Conservation (phyloP, 2,329 filamentous ascomycete genomes). For the Phaeosphaeria sp. region DNA sequence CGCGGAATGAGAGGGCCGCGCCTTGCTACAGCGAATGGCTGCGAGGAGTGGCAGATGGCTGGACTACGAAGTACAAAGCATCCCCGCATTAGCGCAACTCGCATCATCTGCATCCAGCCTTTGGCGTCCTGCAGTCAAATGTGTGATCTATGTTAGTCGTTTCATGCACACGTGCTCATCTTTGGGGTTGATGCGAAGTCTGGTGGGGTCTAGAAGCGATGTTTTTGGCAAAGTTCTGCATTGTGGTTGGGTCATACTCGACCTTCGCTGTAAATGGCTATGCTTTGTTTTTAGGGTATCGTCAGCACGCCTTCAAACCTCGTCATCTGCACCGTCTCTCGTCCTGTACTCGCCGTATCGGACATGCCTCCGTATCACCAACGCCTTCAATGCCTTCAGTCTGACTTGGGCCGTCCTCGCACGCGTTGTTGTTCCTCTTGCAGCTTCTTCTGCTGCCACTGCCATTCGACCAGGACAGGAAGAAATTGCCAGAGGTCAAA, state of each 20-base stretch:
- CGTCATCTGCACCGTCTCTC: slow-evolving; percentile 8
- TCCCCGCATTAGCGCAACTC: background rate
- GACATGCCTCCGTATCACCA: slow-evolving; percentile 6
- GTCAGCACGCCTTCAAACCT: slow-evolving; percentile 23
- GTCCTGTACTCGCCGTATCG: background rate
- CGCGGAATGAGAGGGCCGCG: slow-evolving; percentile 7
- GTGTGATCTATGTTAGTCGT: slow-evolving; percentile 11
- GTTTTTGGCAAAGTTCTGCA: slow-evolving; percentile 15
- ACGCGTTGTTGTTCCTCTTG: slow-evolving; percentile 44
- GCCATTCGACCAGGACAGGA: slow-evolving; percentile 91
- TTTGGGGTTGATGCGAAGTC: slow-evolving; percentile 1
- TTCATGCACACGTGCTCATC: slow-evolving; percentile 10
- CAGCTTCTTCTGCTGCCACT: slow-evolving; percentile 62
- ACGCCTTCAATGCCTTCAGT: slow-evolving; percentile 20
- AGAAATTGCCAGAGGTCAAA: slow-evolving; percentile 94
- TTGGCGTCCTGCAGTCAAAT: background rate
- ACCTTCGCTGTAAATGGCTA: slow-evolving; percentile 24
- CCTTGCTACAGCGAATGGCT: slow-evolving; percentile 2
- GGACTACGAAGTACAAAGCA: background rate
- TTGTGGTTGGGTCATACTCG: slow-evolving; percentile 18
- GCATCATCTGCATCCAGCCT: background rate
- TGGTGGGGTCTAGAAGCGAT: slow-evolving; percentile 5
- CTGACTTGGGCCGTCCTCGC: slow-evolving; percentile 34
- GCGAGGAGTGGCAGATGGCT: slow-evolving; percentile 11
- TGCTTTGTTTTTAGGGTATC: slow-evolving; percentile 33